phyloP scores from a whole-genome alignment of 2,329 filamentous ascomycete species.

The Akanthomyces dipterigenus region DNA sequence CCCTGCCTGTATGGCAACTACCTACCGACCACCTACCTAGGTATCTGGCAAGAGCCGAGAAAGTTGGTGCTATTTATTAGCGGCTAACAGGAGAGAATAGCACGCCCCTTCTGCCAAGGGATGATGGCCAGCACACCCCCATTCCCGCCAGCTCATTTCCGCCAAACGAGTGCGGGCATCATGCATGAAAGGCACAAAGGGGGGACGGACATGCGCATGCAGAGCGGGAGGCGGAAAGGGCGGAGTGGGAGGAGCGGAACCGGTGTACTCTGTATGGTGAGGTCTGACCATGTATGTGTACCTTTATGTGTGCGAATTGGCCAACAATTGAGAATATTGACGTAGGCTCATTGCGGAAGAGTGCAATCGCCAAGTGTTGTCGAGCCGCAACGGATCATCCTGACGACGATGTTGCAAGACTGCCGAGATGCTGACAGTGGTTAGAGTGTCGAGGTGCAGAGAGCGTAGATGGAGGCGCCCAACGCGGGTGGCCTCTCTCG shows the following conservation, averaged over 20 bases:
- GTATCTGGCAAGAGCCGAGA: background rate
- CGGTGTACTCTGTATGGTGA: background rate
- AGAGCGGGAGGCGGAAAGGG: background rate
- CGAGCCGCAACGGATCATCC: background rate
- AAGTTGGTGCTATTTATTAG: background rate
- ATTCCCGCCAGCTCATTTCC: background rate
- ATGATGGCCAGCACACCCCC: background rate
- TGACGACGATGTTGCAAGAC: background rate
- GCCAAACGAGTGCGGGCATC: background rate
- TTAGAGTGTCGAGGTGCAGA: background rate
- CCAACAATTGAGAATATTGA: background rate
- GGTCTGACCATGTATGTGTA: background rate
- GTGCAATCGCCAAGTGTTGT: background rate
- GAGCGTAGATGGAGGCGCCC: background rate
- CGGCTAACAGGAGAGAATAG: background rate
- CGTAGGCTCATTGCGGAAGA: too few relatives aligned
- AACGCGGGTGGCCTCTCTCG: background rate
- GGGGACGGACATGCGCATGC: background rate
- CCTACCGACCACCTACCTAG: too few relatives aligned
- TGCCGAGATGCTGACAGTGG: too few relatives aligned
- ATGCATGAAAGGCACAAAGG: background rate
- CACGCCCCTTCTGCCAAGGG: background rate
- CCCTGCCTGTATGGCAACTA: background rate
- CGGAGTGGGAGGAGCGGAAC: conserved; percentile 3
- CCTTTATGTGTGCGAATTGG: background rate